Evolutionary conservation across 345 rosid genomes (phyloP).

Genomic region (Syzygium aqueum): DNA sequence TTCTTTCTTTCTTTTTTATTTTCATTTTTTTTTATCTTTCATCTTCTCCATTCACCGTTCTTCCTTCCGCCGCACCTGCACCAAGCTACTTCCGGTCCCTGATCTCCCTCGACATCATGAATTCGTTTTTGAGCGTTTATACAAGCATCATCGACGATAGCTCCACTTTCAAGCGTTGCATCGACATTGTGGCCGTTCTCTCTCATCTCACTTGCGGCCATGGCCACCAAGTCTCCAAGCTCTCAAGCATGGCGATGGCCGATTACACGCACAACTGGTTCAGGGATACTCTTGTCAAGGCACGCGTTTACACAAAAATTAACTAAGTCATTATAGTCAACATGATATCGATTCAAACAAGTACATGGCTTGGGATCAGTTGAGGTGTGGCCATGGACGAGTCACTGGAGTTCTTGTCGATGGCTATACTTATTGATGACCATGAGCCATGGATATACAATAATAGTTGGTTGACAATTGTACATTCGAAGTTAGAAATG

Average conservation of each 20-base stretch:
- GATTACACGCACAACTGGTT: background rate
- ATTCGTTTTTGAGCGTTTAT: background rate
- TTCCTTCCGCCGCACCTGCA: background rate
- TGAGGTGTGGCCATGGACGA: background rate
- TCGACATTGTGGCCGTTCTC: background rate
- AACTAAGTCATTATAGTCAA: background rate
- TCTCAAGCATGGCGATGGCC: background rate
- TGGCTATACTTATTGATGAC: background rate
- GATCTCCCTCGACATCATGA: background rate
- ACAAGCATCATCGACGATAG: background rate
- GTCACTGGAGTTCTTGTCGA: background rate
- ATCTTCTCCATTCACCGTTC: background rate
- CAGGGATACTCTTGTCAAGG: background rate
- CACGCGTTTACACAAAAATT: background rate
- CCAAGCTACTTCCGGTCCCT: background rate
- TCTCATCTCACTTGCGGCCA: background rate
- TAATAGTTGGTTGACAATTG: no score
- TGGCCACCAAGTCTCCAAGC: background rate
- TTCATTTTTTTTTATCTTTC: background rate
- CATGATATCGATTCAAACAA: background rate
- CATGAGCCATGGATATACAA: no score
- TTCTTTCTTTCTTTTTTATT: background rate
- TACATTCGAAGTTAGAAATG: no score
- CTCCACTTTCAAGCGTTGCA: background rate
- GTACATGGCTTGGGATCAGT: background rate